A percentile compares a stretch with the other conserved stretches of the same genome.
Conservation (phyloP, 1,284 basidiomycete genomes). For the Exobasidium rhododendri region DNA sequence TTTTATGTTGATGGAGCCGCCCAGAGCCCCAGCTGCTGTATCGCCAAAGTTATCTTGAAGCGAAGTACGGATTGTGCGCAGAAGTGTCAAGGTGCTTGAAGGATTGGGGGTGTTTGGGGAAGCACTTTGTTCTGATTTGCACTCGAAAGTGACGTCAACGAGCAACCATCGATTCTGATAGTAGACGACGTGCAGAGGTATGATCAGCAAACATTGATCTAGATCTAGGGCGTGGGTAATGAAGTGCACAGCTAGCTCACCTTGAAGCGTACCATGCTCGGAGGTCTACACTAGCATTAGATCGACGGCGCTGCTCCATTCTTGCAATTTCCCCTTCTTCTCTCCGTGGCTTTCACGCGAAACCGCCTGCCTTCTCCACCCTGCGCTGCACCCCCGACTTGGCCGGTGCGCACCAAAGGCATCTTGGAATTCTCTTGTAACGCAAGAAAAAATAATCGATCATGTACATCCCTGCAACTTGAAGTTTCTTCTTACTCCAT, state of each 20-base stretch:
- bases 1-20: neutral
- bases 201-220: neutral
- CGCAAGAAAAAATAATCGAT: neutral
- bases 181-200: neutral
- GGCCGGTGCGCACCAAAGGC: neutral
- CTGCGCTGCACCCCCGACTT: neutral
- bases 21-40: neutral
- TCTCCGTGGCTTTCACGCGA: neutral
- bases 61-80: neutral
- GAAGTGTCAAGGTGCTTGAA: neutral
- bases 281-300: no score
- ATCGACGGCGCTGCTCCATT: neutral
- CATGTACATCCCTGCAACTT: no score
- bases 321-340: no score
- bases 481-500: neutral
- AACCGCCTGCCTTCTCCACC: neutral
- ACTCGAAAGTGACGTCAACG: neutral
- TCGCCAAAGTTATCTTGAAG: constrained; percentile 2
- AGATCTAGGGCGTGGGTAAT: neutral
- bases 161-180: constrained; percentile 1
- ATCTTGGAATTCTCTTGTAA: neutral
- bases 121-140: neutral
- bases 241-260: neutral
- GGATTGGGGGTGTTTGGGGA: neutral
- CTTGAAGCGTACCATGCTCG: neutral